Evolutionary conservation across 2,329 filamentous ascomycete species (phyloP).

Genomic region (Calonectria fujianensis): DNA sequence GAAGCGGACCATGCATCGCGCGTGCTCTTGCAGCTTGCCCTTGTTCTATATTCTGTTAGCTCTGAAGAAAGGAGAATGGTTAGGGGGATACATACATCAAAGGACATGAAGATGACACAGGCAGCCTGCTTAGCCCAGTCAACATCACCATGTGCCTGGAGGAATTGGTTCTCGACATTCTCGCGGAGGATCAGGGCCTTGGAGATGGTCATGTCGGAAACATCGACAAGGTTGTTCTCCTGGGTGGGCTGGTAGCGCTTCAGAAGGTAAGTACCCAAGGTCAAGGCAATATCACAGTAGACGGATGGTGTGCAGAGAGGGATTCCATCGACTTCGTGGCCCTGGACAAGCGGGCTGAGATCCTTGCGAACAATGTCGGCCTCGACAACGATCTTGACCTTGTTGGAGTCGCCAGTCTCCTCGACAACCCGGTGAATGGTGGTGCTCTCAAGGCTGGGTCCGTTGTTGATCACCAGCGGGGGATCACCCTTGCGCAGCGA

Average conservation of each 20-base stretch:
- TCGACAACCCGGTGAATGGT: constrained; percentile 46
- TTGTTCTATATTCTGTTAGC: constrained; percentile 34
- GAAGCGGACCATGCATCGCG: constrained; percentile 42
- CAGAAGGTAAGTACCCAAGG: constrained; percentile 40
- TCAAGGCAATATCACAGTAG: constrained; percentile 49
- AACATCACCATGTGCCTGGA: constrained; percentile 47
- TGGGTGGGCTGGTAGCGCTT: constrained; percentile 40
- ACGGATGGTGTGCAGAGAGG: constrained; percentile 48
- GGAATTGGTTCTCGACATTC: constrained; percentile 33
- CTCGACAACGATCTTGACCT: constrained; percentile 43
- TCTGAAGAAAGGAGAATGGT: not conserved
- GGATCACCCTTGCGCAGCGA: constrained; percentile 76
- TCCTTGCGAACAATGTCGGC: constrained; percentile 48
- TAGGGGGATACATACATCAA: constrained; percentile 34
- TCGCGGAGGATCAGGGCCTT: constrained; percentile 44
- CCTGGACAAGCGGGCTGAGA: constrained; percentile 44
- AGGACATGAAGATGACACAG: constrained; percentile 44
- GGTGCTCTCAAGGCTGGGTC: constrained; percentile 42
- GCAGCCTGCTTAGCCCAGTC: constrained; percentile 41
- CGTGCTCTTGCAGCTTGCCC: constrained; percentile 41
- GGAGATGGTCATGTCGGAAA: constrained; percentile 49
- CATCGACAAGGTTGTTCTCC: constrained; percentile 42
- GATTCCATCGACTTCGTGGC: constrained; percentile 48
- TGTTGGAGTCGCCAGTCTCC: constrained; percentile 43
- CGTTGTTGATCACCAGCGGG: constrained; percentile 43